A percentile compares a stretch with the other conserved stretches of the same genome.
Evolutionary conservation across 306 rosid genomes (phyloP).

Genomic region (Pachyrhizus erosus): DNA sequence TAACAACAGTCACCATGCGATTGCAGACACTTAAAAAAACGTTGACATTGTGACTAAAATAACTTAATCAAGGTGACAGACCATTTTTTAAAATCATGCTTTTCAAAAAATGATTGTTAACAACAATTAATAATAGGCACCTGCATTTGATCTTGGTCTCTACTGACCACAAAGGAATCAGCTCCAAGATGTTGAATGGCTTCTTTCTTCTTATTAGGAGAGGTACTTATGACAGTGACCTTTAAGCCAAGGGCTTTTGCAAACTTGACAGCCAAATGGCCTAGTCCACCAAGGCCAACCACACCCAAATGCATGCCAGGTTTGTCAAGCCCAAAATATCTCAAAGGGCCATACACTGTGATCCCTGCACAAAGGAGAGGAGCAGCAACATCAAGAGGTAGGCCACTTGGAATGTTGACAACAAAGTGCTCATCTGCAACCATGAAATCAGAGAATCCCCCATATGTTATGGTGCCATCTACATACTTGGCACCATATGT

Average conservation of each 20-base stretch:
- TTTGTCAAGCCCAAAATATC: constrained; percentile 49
- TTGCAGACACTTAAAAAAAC: no score
- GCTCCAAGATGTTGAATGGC: constrained; percentile 47
- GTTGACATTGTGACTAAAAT: no score
- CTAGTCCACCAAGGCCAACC: not conserved
- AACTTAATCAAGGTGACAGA: no score
- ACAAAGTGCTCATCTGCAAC: constrained; percentile 4
- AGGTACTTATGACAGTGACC: constrained; percentile 28
- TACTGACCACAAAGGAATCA: constrained; percentile 44
- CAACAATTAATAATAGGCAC: not conserved
- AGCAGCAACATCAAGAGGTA: constrained; percentile 42
- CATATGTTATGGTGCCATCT: constrained; percentile 44
- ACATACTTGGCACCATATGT: constrained; percentile 28
- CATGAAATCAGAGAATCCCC: not conserved
- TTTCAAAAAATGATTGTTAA: not conserved
- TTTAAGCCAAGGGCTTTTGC: not conserved
- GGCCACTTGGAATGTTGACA: constrained; percentile 18
- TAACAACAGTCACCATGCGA: no score
- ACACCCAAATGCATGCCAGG: constrained; percentile 42
- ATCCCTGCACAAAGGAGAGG: constrained; percentile 39
- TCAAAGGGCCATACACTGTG: constrained; percentile 53
- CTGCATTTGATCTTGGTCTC: constrained; percentile 15
- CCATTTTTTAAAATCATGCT: no score
- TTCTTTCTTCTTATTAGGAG: constrained; percentile 39
- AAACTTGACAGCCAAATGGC: not conserved